Conservation (phyloP, 2,329 filamentous ascomycete genomes). For the Hypoxylon sp. region DNA sequence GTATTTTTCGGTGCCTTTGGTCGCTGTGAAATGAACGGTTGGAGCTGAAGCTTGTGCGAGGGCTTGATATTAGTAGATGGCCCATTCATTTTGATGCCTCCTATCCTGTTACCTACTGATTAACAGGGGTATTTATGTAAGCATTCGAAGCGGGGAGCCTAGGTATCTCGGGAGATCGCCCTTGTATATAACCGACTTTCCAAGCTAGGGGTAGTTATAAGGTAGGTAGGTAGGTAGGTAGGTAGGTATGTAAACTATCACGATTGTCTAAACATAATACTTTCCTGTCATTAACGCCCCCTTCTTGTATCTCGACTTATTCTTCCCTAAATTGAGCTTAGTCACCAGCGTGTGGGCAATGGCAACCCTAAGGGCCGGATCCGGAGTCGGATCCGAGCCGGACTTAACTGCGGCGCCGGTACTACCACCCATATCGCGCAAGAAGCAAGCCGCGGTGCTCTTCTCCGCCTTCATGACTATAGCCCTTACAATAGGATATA, state of each 20-base stretch:
- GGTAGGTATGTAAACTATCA: background rate
- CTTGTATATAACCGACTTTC: background rate
- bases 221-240: too few relatives aligned
- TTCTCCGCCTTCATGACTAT: slow-evolving; percentile 62
- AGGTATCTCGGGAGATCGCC: background rate
- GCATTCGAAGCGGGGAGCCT: background rate
- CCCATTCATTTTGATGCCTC: too few relatives aligned
- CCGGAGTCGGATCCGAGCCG: slow-evolving; percentile 12
- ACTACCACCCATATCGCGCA: slow-evolving; percentile 56
- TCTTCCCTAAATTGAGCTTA: too few relatives aligned
- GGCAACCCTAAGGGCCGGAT: slow-evolving; percentile 9
- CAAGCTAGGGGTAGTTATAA: too few relatives aligned
- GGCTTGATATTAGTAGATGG: too few relatives aligned
- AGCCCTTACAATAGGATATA: slow-evolving; percentile 64
- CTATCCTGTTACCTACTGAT: background rate
- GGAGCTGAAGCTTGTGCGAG: too few relatives aligned
- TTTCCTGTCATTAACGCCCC: too few relatives aligned
- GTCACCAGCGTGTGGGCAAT: too few relatives aligned
- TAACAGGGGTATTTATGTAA: background rate
- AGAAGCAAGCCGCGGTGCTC: slow-evolving; percentile 61
- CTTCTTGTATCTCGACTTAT: too few relatives aligned
- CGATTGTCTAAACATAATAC: too few relatives aligned
- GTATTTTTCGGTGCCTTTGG: too few relatives aligned
- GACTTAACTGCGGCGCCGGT: slow-evolving; percentile 36
- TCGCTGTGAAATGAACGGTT: too few relatives aligned